phyloP scores from a whole-genome alignment of 441 rosid species.

The Pelargonium fulgidum region DNA sequence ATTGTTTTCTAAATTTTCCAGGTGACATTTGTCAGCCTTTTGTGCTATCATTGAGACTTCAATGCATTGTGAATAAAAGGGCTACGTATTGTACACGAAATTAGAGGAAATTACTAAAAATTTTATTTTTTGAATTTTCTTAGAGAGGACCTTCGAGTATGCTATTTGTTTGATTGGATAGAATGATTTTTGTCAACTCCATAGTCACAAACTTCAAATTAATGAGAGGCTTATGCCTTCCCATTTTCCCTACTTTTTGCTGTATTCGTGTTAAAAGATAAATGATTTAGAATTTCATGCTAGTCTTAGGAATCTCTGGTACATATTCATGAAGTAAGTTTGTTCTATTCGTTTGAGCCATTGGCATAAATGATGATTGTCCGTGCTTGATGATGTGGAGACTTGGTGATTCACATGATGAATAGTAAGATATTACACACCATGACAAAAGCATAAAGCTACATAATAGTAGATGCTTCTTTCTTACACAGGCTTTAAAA shows the following conservation, averaged over 20 bases:
- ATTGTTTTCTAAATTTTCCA: not conserved
- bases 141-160: not conserved
- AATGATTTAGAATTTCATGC: not conserved
- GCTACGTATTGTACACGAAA: not conserved
- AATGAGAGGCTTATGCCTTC: not conserved
- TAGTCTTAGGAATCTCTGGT: not conserved
- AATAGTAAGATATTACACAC: not conserved
- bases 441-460: not conserved
- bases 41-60: not conserved
- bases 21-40: not conserved
- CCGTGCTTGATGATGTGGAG: too few species aligned
- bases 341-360: not conserved
- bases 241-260: not conserved
- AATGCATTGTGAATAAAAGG: not conserved
- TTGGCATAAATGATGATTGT: not conserved
- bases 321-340: not conserved
- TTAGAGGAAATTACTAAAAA: too few species aligned
- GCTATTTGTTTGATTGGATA: not conserved
- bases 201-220: not conserved
- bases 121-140: not conserved
- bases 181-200: not conserved
- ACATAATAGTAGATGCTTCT: not conserved
- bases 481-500: conserved; percentile 1
- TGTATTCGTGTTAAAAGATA: not conserved
- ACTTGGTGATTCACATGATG: not conserved